A percentile compares a stretch with the other conserved stretches of the same genome.
Evolutionary conservation across 352 stramenopile species (phyloP).

Genomic region (Elongisporangium prolatum): DNA sequence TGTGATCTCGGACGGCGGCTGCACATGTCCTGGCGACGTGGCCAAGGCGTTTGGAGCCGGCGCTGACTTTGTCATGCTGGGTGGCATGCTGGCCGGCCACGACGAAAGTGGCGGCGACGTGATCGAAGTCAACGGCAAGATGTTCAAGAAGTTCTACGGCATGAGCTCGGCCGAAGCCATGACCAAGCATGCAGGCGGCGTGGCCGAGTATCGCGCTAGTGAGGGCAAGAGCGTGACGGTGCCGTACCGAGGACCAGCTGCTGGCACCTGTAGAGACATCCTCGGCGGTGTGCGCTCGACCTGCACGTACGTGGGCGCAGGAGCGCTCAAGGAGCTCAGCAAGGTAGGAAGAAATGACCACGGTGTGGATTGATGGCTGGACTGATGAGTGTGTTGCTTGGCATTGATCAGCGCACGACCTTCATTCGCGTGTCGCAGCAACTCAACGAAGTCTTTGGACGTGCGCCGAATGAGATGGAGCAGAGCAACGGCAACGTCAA

Average conservation of each 20-base stretch:
- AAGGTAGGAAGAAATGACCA: conserved; percentile 57
- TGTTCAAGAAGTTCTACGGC: conserved; percentile 91
- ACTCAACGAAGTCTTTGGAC: conserved; percentile 90
- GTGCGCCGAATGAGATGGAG: conserved; percentile 74
- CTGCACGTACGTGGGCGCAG: conserved; percentile 91
- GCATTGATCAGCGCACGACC: conserved; percentile 70
- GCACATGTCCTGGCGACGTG: conserved; percentile 87
- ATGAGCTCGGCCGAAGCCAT: conserved; percentile 92
- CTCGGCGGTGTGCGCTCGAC: conserved; percentile 89
- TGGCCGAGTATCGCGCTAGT: conserved; percentile 88
- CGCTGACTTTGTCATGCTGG: conserved; percentile 92
- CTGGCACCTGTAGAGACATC: conserved; percentile 84
- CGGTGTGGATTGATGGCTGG: no score
- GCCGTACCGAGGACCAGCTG: conserved; percentile 79
- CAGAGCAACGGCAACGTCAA: conserved; percentile 34
- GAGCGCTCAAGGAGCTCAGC: conserved; percentile 87
- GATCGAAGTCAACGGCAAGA: conserved; percentile 58
- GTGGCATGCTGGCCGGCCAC: conserved; percentile 90
- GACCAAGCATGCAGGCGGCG: conserved; percentile 89
- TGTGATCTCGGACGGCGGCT: conserved; percentile 88
- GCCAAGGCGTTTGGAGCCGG: conserved; percentile 90
- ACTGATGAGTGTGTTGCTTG: conserved; percentile 5
- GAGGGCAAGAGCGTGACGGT: conserved; percentile 92
- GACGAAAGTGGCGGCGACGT: conserved; percentile 87
- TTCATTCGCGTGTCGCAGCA: conserved; percentile 93